phyloP scores from a whole-genome alignment of 495 filamentous ascomycete genomes.

The Penicillium robsamsonii region DNA sequence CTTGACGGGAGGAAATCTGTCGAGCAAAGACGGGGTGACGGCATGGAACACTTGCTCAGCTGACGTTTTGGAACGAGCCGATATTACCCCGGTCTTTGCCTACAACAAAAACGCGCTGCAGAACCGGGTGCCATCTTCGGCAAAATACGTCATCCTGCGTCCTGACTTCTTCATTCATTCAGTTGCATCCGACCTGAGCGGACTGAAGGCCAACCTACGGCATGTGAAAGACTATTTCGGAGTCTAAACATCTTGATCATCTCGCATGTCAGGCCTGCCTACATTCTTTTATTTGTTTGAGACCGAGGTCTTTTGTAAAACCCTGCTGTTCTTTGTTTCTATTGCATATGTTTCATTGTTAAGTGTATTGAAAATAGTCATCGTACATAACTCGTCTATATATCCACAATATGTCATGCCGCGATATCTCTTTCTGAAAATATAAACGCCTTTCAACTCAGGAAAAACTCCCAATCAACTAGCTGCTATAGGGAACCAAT shows the following conservation, averaged over 20 bases:
- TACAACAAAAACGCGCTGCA: background rate
- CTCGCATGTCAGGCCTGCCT: background rate
- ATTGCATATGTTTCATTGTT: background rate
- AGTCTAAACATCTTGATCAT: background rate
- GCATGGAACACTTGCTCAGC: background rate
- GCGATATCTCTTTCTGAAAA: too few relatives aligned
- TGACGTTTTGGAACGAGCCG: background rate
- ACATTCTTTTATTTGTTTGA: background rate
- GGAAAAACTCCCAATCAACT: too few relatives aligned
- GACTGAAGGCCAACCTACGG: background rate
- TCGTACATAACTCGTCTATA: too few relatives aligned
- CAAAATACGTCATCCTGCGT: background rate
- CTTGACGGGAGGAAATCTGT: background rate
- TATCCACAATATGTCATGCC: too few relatives aligned
- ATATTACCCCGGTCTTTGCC: background rate
- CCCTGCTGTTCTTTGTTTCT: background rate
- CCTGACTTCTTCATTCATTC: conserved; percentile 1
- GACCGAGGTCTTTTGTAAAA: background rate
- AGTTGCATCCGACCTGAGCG: background rate
- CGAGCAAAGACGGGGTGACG: background rate
- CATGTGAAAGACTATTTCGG: background rate
- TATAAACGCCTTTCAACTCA: too few relatives aligned
- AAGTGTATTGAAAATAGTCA: too few relatives aligned
- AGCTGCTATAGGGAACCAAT: too few relatives aligned
- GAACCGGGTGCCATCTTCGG: background rate